Base-by-base conservation (phyloP, 2,329 filamentous ascomycete genomes). In the Diaporthe humulicola region DNA sequence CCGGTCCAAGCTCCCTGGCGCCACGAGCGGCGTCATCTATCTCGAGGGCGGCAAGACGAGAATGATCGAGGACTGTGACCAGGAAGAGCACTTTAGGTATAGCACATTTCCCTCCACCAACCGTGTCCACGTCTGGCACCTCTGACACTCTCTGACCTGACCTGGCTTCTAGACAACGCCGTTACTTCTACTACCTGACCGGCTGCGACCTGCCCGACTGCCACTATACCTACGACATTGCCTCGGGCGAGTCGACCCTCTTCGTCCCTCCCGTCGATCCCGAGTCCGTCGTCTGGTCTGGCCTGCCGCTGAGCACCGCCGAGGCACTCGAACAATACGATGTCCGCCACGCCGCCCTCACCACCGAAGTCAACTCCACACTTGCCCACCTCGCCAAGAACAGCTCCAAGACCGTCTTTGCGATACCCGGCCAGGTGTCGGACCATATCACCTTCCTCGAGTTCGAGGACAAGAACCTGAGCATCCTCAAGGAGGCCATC, bases 121-220 rank as follows among this genome's bases (percentile, higher is more conserved):
- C n/a, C n/a, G n/a, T n/a, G n/a, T n/a, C n/a, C n/a, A n/a, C n/a
- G n/a, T n/a, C n/a, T n/a, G n/a, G n/a, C n/a, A n/a, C n/a, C n/a
- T n/a, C n/a, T n/a, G 15, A 25, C 25, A 42, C 30, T 28, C 14
- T 15, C 19, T 74, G 76, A 66, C 42, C 74, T 78, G 28, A 76
- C 74, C 25, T 54, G 38, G 40, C 10, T 22, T 30, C 40, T 78
- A 95, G 95, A 78, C 96, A 98, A 85, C 94, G 96, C 77, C 93
- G 97, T 73, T 94, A 92, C 83, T 99, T 99, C 87, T 98, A 94
- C 90, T 99, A 99, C 85, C 88, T 98, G 58, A 96, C 95, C 33
- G 97, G 97, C 79, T 97, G 88, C 81, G 89, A 92, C 76, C 88
- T 97, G 40, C 90, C 96, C 75, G 95, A 98, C 84, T 93, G 93